Evolutionary conservation across 2,329 filamentous ascomycete species (phyloP).

Genomic region (Fusarium austroafricanum): DNA sequence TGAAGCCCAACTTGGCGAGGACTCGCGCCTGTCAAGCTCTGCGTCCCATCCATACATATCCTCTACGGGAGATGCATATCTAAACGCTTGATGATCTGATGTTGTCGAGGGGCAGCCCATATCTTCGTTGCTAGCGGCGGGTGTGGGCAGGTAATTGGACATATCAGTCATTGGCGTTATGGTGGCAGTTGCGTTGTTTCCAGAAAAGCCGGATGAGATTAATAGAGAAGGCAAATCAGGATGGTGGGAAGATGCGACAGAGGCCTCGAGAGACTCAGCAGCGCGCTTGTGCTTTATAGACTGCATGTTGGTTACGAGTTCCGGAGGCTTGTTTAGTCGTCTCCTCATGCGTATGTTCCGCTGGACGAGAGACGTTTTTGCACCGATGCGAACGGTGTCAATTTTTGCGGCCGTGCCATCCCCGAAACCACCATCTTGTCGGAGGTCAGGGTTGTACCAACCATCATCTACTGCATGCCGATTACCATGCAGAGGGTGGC

Average conservation of each 20-base stretch:
- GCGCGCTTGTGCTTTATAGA: neutral
- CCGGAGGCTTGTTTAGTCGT: slow-evolving; percentile 29
- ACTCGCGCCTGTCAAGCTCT: slow-evolving; percentile 48
- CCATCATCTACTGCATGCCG: slow-evolving; percentile 32
- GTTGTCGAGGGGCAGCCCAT: slow-evolving; percentile 20
- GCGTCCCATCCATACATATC: slow-evolving; percentile 68
- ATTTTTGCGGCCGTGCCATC: slow-evolving; percentile 64
- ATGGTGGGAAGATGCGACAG: slow-evolving; percentile 8
- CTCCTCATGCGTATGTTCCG: slow-evolving; percentile 43
- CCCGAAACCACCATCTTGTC: slow-evolving; percentile 49
- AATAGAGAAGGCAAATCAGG: slow-evolving; percentile 7
- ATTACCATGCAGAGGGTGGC: slow-evolving; percentile 52
- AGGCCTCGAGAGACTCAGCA: slow-evolving; percentile 7
- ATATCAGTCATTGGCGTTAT: slow-evolving; percentile 47
- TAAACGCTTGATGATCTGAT: slow-evolving; percentile 26
- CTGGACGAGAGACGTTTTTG: slow-evolving; percentile 38
- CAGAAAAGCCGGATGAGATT: slow-evolving; percentile 9
- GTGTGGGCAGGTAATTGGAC: slow-evolving; percentile 55
- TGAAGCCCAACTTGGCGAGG: slow-evolving; percentile 15
- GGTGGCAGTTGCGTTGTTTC: slow-evolving; percentile 4
- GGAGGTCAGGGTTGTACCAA: slow-evolving; percentile 35
- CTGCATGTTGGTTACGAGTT: slow-evolving; percentile 11
- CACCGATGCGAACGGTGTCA: slow-evolving; percentile 28
- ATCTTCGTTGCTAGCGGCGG: slow-evolving; percentile 37
- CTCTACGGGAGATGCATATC: slow-evolving; percentile 28